Percentiles rank a stretch among this genome's conserved stretches.
These are phyloP conservation scores for Galerina marginata DNA, from an alignment of 768 basidiomycete genomes.

Conservation along the genomic window DNA sequence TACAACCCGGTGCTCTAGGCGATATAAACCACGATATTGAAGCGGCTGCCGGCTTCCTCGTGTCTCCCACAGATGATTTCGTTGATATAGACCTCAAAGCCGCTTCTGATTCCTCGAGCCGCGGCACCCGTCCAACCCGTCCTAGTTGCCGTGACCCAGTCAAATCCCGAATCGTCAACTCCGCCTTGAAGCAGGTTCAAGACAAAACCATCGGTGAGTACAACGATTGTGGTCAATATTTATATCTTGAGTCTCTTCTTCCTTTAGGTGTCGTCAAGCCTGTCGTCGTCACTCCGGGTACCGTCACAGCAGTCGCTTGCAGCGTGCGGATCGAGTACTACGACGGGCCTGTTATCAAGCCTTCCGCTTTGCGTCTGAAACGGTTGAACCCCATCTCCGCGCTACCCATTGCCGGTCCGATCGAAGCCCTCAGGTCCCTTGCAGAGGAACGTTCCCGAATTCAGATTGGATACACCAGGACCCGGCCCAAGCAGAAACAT, in stretches of 20 bases:
- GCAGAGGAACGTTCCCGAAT: not conserved
- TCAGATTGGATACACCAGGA: not conserved
- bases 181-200: slow-evolving; percentile 24
- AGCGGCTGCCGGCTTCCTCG: not conserved
- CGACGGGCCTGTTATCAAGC: slow-evolving; percentile 5
- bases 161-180: slow-evolving; percentile 25
- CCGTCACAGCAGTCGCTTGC: slow-evolving; percentile 13
- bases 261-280: slow-evolving; percentile 22
- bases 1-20: not conserved
- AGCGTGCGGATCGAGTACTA: slow-evolving; percentile 24
- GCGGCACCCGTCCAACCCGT: slow-evolving; percentile 11
- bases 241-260: not conserved
- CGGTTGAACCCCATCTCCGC: slow-evolving; percentile 2
- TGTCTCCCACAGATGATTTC: not conserved
- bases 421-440: slow-evolving; percentile 1
- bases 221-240: not conserved
- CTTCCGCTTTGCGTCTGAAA: slow-evolving; percentile 2
- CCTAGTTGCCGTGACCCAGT: slow-evolving; percentile 24
- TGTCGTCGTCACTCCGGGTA: slow-evolving; percentile 21
- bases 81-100: slow-evolving; percentile 12
- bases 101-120: not conserved
- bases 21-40: not conserved
- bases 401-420: not conserved
- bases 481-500: slow-evolving; percentile 6
- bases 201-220: slow-evolving; percentile 25